Base-by-base conservation (phyloP, 768 basidiomycete genomes). In the Boletellus emodensis region DNA sequence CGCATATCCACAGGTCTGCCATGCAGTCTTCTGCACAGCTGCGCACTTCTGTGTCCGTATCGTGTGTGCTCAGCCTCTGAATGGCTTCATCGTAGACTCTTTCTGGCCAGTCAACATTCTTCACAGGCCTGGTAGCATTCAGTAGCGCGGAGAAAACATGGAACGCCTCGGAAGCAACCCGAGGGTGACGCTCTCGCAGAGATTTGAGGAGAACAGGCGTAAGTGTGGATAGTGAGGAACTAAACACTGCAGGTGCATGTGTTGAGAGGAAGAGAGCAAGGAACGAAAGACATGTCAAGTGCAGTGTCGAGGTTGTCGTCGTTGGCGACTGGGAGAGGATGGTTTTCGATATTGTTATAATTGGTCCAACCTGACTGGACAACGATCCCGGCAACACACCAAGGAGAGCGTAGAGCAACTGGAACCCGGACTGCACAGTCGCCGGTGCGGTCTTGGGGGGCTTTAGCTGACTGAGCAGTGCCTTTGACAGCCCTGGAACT, bases 31-130 rank as follows among this genome's bases (percentile, higher is more conserved):
- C 87, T 0, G 93, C 93, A 55, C 79, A 82, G 22, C 79, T 76
- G 34, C 93, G 81, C 18, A 98, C 91, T 55, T 96, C 94, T 4
- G 88, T 84, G 65, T 98, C 95, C 1, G 94, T 94, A 57, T 94
- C 89, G 53, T 88, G 83, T 40, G 79, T 85, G 44, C 73, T 79
- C 34, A 99, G 70, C 45, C 91, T 77, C 18, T 72, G 65, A 4
- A 88, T 72, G 10, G 90, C 85, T 54, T 91, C 84, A 8, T 79
- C 72, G 66, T 94, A 96, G 4, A 96, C 75, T 10, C 72, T 61
- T 48, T 89, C 81, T 5, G 81, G 68, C 90, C 90, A 92, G 14
- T 82, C 80, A 6, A 67, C 71, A 48, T 73, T 63, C 55, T 81
- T 82, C 41, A 87, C 67, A 1, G 91, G 91, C 42, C 86, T 84